A percentile compares a stretch with the other conserved stretches of the same genome.
Evolutionary conservation across 768 basidiomycete genomes (phyloP).

Genomic region (Dictyophora rubrovolvata): DNA sequence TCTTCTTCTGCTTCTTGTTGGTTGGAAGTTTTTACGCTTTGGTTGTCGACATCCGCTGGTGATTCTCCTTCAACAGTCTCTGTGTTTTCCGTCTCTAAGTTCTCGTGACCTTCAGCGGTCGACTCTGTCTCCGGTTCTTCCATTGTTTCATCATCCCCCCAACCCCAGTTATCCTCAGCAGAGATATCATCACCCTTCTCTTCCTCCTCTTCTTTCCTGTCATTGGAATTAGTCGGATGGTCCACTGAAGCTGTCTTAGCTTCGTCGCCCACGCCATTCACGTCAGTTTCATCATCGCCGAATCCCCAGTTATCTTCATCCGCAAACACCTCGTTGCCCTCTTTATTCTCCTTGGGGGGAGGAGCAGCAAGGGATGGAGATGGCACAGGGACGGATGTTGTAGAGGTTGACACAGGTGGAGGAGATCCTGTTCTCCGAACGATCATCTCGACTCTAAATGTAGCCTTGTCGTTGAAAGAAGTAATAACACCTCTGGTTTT

Average conservation of each 20-base stretch:
- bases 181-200: too few species aligned
- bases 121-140: not conserved
- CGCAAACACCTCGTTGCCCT: slow-evolving; percentile 26
- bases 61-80: slow-evolving; percentile 13
- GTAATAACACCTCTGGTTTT: slow-evolving; percentile 43
- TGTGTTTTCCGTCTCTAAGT: slow-evolving; percentile 1
- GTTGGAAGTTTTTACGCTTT: slow-evolving; percentile 55
- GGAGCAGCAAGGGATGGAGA: slow-evolving; percentile 2
- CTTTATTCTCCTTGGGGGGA: not conserved
- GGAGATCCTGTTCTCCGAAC: slow-evolving; percentile 9
- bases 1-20: slow-evolving; percentile 69
- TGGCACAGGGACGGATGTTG: slow-evolving; percentile 15
- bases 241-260: slow-evolving; percentile 22
- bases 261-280: slow-evolving; percentile 29
- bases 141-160: slow-evolving; percentile 33
- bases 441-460: slow-evolving; percentile 1
- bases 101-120: slow-evolving; percentile 12
- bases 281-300: slow-evolving; percentile 27
- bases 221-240: not conserved
- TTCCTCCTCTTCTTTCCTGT: slow-evolving; percentile 11
- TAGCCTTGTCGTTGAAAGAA: not conserved
- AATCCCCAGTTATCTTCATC: slow-evolving; percentile 43
- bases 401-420: not conserved
- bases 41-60: slow-evolving; percentile 18
- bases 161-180: slow-evolving; percentile 19